These are phyloP conservation scores for Nitzschia inconspicua DNA, from an alignment of 108 stramenopile genomes.

Conservation along the genomic window DNA sequence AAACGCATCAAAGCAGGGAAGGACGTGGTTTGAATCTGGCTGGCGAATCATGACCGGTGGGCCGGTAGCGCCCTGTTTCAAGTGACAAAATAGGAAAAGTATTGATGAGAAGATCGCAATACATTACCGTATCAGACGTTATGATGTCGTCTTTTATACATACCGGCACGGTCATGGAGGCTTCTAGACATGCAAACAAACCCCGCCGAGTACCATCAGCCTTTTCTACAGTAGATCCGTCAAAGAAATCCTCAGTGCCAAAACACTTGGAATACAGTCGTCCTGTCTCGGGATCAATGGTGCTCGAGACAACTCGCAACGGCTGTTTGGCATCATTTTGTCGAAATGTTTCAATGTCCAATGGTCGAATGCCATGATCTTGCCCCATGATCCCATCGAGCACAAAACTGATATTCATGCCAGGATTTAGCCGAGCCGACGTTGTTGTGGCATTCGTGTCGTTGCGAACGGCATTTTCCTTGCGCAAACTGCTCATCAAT, in stretches of 20 bases:
- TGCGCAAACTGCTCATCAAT: background rate
- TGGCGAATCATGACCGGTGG: constrained; percentile 49
- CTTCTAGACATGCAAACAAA: constrained; percentile 72
- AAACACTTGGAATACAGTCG: constrained; percentile 48
- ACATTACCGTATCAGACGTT: background rate
- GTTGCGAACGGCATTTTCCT: background rate
- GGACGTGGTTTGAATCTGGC: background rate
- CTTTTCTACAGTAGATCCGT: constrained; percentile 1
- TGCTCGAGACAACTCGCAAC: constrained; percentile 60
- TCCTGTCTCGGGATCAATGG: constrained; percentile 47
- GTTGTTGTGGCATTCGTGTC: background rate
- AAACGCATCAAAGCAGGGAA: constrained; percentile 70
- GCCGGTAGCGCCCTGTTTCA: constrained; percentile 54
- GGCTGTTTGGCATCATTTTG: constrained; percentile 54
- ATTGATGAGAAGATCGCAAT: background rate
- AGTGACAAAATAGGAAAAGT: background rate
- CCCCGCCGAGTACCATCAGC: constrained; percentile 31
- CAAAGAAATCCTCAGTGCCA: constrained; percentile 61
- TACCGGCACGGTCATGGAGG: constrained; percentile 77
- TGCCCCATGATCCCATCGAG: constrained; percentile 70
- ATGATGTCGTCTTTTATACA: background rate
- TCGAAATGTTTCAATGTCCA: constrained; percentile 72
- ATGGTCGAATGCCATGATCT: constrained; percentile 60
- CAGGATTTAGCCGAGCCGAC: constrained; percentile 12
- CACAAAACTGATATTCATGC: constrained; percentile 77